Conservation (phyloP, 2,329 filamentous ascomycete species). For the Domatiomyces catenatus region DNA sequence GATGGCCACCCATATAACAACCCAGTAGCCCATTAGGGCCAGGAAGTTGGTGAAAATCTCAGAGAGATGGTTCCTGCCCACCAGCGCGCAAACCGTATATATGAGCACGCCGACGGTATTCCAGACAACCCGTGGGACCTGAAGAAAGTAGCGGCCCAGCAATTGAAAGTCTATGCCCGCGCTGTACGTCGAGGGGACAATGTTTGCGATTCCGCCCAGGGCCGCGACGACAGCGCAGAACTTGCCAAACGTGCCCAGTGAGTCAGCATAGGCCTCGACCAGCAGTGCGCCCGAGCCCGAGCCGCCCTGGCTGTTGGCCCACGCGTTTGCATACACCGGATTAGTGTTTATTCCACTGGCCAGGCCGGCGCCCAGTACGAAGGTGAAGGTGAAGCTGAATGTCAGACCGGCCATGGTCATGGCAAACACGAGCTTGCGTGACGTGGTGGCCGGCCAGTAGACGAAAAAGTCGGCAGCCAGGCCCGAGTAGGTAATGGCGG, state of each 20-base stretch:
- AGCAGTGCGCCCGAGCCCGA: conserved; percentile 49
- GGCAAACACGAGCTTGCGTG: conserved; percentile 38
- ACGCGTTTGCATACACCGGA: conserved; percentile 41
- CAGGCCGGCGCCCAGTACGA: conserved; percentile 47
- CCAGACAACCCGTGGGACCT: conserved; percentile 49
- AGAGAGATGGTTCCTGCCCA: conserved; percentile 44
- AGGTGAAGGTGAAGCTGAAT: conserved; percentile 44
- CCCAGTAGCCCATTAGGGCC: conserved; percentile 57
- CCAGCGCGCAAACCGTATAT: conserved; percentile 49
- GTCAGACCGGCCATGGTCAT: conserved; percentile 43
- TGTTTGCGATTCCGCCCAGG: conserved; percentile 50
- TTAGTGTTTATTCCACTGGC: conserved; percentile 41
- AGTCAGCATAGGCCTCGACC: conserved; percentile 42
- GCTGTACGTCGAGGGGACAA: conserved; percentile 49
- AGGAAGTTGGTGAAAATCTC: conserved; percentile 55
- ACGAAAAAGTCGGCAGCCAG: conserved; percentile 29
- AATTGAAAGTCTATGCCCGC: conserved; percentile 54
- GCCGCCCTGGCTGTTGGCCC: conserved; percentile 23
- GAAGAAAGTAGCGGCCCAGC: conserved; percentile 42
- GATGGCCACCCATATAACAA: conserved; percentile 49
- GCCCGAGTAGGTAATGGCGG: conserved; percentile 10
- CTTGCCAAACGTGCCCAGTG: conserved; percentile 45
- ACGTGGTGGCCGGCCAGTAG: conserved; percentile 43
- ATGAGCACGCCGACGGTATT: conserved; percentile 47
- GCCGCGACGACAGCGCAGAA: conserved; percentile 52